These are phyloP conservation scores for Smallanthus sonchifolius DNA, from an alignment of 129 eudicot genomes.

Conservation along the genomic window DNA sequence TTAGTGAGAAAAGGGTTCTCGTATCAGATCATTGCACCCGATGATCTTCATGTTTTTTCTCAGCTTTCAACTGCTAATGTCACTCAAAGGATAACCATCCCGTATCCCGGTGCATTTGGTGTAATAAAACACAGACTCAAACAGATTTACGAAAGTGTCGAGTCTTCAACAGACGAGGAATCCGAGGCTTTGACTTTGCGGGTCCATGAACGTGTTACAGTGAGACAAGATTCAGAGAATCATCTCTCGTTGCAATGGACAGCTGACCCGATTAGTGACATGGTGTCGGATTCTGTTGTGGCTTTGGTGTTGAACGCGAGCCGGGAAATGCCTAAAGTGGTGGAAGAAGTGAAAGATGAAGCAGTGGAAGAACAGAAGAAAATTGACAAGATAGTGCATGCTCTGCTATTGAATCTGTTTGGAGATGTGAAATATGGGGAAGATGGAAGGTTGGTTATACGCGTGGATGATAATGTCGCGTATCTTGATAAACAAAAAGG, in stretches of 20 bases:
- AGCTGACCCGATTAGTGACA: slow-evolving; percentile 88
- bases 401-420: slow-evolving; percentile 76
- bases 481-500: slow-evolving; percentile 77
- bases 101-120: slow-evolving; percentile 91
- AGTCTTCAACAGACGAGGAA: slow-evolving; percentile 59
- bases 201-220: slow-evolving; percentile 73
- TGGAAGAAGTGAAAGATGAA: slow-evolving; percentile 49
- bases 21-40: slow-evolving; percentile 87
- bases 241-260: slow-evolving; percentile 85
- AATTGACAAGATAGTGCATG: slow-evolving; percentile 59
- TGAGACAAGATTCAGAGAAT: slow-evolving; percentile 81
- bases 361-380: slow-evolving; percentile 61
- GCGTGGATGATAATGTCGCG: slow-evolving; percentile 72
- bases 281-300: slow-evolving; percentile 94
- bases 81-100: slow-evolving; percentile 79
- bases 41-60: slow-evolving; percentile 84
- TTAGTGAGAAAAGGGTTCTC: slow-evolving; percentile 92
- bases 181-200: slow-evolving; percentile 52
- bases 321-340: slow-evolving; percentile 82
- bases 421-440: slow-evolving; percentile 83
- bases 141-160: slow-evolving; percentile 88
- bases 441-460: slow-evolving; percentile 61
- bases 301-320: slow-evolving; percentile 86
- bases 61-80: slow-evolving; percentile 85
- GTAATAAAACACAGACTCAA: slow-evolving; percentile 74